Base-by-base conservation (phyloP, 148 eudicot species). In the Beta vulgaris region DNA sequence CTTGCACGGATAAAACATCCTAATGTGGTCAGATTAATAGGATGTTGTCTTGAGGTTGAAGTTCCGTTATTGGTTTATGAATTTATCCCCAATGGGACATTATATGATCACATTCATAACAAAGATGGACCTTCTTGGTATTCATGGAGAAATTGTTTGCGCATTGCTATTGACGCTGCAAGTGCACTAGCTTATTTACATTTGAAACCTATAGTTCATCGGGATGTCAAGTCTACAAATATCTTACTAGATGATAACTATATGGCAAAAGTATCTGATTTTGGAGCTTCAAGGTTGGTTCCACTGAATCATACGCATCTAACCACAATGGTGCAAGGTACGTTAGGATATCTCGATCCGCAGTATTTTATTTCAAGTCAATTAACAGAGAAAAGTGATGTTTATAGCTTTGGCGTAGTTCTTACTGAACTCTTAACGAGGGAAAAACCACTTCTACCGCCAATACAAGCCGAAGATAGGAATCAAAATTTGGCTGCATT, bases 291-390 rank as follows among this genome's bases (percentile, higher is more conserved):
- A 7, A 70, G 73, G 43, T 12, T 51, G 73, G 51, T 70, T 31
- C 73, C 61, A 1, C 12, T 70, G 6, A 6, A 70, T 19, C 16
- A 49, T 1, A 69, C 73, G 11, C 73, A 70, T 51, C 19, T 49
- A n/a, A 49, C 59, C 29, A 70, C 73, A 0, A 10, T 70, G 43
- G 73, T 51, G 4, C 73, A 70, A 51, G 60, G 73, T 6, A 70
- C 73, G 54, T 13, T 77, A 15, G 84, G 81, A 0, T 82, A 78
- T 34, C 72, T 82, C 19, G 84, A 82, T 55, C 81, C 84, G 0
- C 78, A 82, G 26, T 82, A 78, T 54, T 73, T 82, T 23, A 53
- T 69, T 4, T 37, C 81, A 0, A 69, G 84, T 66, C 81, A 70
- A 32, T n/a, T 70, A 49, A 70, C 73, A 0, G 60, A 70, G 44